These are phyloP conservation scores for Penicillium verhagenii DNA, from an alignment of 495 filamentous ascomycete species.

Conservation along the genomic window DNA sequence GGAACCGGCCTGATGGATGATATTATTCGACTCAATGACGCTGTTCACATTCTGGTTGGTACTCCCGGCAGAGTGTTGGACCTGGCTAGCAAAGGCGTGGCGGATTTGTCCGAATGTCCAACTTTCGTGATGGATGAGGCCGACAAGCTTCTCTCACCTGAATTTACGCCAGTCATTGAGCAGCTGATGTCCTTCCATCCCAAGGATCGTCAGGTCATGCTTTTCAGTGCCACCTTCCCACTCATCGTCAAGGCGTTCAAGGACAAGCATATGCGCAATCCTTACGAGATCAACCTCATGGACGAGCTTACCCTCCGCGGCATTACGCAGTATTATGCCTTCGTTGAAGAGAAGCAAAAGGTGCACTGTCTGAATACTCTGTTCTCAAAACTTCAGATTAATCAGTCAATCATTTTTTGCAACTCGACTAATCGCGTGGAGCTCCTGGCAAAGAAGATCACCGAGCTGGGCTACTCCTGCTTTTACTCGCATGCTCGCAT, in stretches of 20 bases:
- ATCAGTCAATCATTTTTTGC: conserved; percentile 99
- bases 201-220: conserved; percentile 96
- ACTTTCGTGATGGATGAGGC: conserved; percentile 99
- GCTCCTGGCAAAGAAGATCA: conserved; percentile 97
- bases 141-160: conserved; percentile 92
- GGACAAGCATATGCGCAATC: conserved; percentile 94
- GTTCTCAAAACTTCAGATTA: conserved; percentile 98
- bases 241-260: conserved; percentile 95
- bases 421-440: conserved; percentile 99
- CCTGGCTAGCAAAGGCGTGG: conserved; percentile 89
- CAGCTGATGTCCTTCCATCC: conserved; percentile 90
- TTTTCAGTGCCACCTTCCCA: conserved; percentile 97
- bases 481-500: conserved; percentile 99
- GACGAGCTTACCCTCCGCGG: conserved; percentile 97
- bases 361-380: conserved; percentile 98
- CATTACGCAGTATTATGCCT: conserved; percentile 99
- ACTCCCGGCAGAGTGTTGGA: conserved; percentile 95
- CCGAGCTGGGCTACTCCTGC: conserved; percentile 97
- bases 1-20: conserved; percentile 94
- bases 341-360: conserved; percentile 99
- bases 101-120: conserved; percentile 92
- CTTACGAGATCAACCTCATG: conserved; percentile 99
- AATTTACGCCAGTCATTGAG: conserved; percentile 97
- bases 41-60: conserved; percentile 96
- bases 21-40: conserved; percentile 89